These are phyloP conservation scores for Hemileccinum rubropunctum DNA, from an alignment of 768 basidiomycete species.

Conservation along the genomic window DNA sequence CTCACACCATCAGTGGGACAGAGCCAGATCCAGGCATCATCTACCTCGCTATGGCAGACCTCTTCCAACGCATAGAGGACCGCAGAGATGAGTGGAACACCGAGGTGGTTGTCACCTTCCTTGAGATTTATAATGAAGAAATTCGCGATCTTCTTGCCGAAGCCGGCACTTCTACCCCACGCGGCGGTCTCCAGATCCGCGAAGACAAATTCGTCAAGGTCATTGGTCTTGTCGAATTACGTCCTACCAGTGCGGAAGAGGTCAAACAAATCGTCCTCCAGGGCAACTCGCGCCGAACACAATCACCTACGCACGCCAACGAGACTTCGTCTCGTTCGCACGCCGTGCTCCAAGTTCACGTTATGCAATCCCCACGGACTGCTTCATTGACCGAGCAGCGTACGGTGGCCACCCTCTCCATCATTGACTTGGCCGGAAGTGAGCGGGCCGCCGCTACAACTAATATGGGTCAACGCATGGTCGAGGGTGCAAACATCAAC, in stretches of 20 bases:
- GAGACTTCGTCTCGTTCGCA: constrained; percentile 96
- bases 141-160: constrained; percentile 93
- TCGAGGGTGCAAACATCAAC: constrained; percentile 99
- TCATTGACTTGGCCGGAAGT: constrained; percentile 97
- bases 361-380: constrained; percentile 83
- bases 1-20: constrained; percentile 96
- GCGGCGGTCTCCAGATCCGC: constrained; percentile 88
- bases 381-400: constrained; percentile 79
- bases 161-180: constrained; percentile 52
- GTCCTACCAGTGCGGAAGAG: constrained; percentile 81
- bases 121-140: constrained; percentile 99
- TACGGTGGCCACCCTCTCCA: constrained; percentile 88
- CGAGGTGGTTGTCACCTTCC: constrained; percentile 89
- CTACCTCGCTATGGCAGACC: constrained; percentile 94
- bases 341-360: constrained; percentile 94
- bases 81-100: constrained; percentile 80
- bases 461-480: constrained; percentile 98
- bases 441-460: constrained; percentile 94
- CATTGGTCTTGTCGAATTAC: constrained; percentile 76
- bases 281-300: constrained; percentile 86
- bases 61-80: constrained; percentile 91
- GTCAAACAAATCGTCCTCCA: constrained; percentile 91
- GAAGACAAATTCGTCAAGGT: constrained; percentile 95
- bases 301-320: constrained; percentile 95
- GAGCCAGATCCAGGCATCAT: constrained; percentile 88